Evolutionary conservation across 2,329 filamentous ascomycete species (phyloP), one percentile per base, ranked within the genome.

Genomic region (Tolypocladium capitatum): DNA sequence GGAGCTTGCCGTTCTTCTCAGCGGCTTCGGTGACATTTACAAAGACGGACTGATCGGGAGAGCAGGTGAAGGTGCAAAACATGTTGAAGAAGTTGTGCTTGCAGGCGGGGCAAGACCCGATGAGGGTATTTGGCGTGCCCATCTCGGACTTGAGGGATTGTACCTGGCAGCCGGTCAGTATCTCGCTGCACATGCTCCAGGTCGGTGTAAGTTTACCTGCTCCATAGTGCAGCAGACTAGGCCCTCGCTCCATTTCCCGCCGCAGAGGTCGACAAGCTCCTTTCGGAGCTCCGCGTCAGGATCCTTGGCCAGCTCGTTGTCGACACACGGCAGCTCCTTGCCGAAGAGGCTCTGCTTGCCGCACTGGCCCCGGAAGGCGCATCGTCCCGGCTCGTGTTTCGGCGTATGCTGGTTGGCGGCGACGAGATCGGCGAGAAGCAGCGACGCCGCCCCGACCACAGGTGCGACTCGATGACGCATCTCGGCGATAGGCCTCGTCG

Each of bases 21-120:
- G 78, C 76, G 0, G 83, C 84, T 46, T 81, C 68, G 11, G 92
- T 97, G 40, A 98, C 81, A 59, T 98, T 98, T 63, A 98, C 74
- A 61, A 98, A 98, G 0, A 94, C 72, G 0, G 89, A 96, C 64
- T 98, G 92, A 60, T 98, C 85, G 6, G 94, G 91, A 5, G 92
- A 98, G 70, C 94, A 98, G 2, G 90, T 97, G 61, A 98, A 97
- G 5, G 89, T 94, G 70, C 92, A 98, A 66, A 98, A 98, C 41
- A 94, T 74, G 69, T 98, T 94, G 73, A 87, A 97, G 72, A 98
- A 98, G 72, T 98, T 98, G 58, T 90, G 84, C 67, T 92, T 94
- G 76, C 92, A 98, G 31, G 94, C 92, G 2, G 92, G 92, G 63
- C 92, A 98, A 10, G 89, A 88, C 27, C 89, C 83, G 62, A 98